Percentiles rank a stretch among this genome's conserved stretches.
Conservation (phyloP, 2,329 filamentous ascomycete species). For the Magnaporthiopsis incrustans region DNA sequence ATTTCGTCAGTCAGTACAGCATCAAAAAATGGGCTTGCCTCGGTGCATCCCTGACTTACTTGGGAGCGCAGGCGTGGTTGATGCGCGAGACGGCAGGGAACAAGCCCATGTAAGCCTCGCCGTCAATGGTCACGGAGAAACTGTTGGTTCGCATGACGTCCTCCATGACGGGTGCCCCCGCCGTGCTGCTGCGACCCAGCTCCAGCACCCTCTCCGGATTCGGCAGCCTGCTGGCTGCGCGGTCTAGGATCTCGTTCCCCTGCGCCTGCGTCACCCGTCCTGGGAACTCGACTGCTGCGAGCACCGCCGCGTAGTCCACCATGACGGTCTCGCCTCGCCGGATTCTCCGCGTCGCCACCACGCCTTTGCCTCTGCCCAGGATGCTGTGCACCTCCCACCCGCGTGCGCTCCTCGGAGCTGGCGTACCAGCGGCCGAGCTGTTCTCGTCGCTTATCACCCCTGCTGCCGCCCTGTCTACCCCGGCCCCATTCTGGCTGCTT, state of each 20-base stretch:
- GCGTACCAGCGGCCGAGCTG: background rate
- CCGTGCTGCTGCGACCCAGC: constrained; percentile 20
- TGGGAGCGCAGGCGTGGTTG: constrained; percentile 21
- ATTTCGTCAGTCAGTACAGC: background rate
- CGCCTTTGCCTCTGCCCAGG: constrained; percentile 23
- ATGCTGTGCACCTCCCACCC: constrained; percentile 23
- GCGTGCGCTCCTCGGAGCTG: background rate
- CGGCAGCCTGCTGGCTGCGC: constrained; percentile 20
- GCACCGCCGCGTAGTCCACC: constrained; percentile 21
- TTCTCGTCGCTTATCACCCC: constrained; percentile 4
- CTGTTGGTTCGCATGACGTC: constrained; percentile 28
- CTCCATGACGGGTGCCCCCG: constrained; percentile 18
- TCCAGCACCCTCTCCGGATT: constrained; percentile 19
- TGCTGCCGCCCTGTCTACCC: background rate
- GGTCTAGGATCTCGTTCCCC: constrained; percentile 22
- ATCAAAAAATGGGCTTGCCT: no score
- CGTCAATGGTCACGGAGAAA: constrained; percentile 20
- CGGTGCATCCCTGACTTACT: constrained; percentile 8
- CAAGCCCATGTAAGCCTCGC: constrained; percentile 15
- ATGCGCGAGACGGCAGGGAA: constrained; percentile 18
- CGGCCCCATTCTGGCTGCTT: background rate
- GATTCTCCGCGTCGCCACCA: constrained; percentile 21
- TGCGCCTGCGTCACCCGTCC: constrained; percentile 18
- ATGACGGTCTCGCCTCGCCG: constrained; percentile 20
- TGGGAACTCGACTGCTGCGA: constrained; percentile 24